Evolutionary conservation across 768 basidiomycete genomes (phyloP), one percentile per base, ranked within the genome.

Genomic region (Fomitopsis serialis): DNA sequence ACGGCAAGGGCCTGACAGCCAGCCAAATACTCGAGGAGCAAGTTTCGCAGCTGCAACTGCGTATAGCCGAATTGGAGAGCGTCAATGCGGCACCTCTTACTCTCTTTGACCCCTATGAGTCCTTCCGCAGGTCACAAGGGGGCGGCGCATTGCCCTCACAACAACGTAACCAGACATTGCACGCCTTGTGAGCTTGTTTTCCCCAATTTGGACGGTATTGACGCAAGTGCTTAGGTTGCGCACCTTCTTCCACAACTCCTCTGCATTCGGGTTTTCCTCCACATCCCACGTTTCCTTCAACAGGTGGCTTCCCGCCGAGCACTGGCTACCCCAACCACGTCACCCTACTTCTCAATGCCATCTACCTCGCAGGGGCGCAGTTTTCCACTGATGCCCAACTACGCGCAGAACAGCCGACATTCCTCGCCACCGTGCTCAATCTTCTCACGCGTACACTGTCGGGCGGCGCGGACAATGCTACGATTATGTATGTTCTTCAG

Each of bases 191-290:
- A 22, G 50, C 22, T 12, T 6, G 23, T 5, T 8, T 32, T 23
- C 27, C 5, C 15, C 17, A 5, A 17, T 10, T 15, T 48, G 22
- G 42, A 15, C 15, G 22, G 15, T 22, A 42, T 42, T 19, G 46
- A 34, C 46, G 11, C 10, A 15, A 21, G 5, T 17, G n/a, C 5
- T 22, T 29, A 49, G 48, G 21, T 15, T 49, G 48, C 5, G 35
- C 7, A 22, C 15, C 48, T 35, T 82, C 89, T 60, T 59, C 80
- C 12, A 78, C 76, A 17, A 76, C 86, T 59, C 74, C 76, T 61
- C 70, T 32, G 78, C 81, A 58, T 78, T 86, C 54, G 85, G 85
- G 4, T 82, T 89, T 89, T 87, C 66, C 77, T 89, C 47, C 65
- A 82, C 58, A 35, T 68, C 2, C 60, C 67, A 7, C 76, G 80